Conservation (phyloP, 164 flowering plant species). For the Magnolia sinica region DNA sequence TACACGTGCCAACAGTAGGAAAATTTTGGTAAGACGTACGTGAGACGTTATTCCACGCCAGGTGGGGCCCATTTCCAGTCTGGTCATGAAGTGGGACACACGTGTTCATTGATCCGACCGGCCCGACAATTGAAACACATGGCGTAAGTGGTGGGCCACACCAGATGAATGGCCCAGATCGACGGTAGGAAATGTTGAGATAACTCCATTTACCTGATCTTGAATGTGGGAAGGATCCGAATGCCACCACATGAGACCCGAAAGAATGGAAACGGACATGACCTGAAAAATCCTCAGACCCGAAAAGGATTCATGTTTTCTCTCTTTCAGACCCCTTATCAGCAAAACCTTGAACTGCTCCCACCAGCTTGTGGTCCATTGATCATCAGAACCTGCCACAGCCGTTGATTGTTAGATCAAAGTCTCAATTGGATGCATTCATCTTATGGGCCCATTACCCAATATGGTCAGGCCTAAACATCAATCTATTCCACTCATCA, state of each 20-base stretch:
- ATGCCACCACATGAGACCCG: slow-evolving; percentile 93
- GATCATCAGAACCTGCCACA: slow-evolving; percentile 32
- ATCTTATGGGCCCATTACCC: too few relatives aligned
- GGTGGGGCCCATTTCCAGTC: too few relatives aligned
- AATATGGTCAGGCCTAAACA: too few relatives aligned
- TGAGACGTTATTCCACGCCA: too few relatives aligned
- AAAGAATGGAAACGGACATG: slow-evolving; percentile 67
- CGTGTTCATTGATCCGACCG: too few relatives aligned
- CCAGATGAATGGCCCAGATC: too few relatives aligned
- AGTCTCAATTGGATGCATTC: not conserved
- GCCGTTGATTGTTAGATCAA: not conserved
- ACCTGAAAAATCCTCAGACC: slow-evolving; percentile 78
- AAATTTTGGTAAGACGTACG: too few relatives aligned
- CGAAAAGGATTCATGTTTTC: slow-evolving; percentile 81
- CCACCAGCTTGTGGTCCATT: slow-evolving; percentile 75
- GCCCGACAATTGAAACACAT: too few relatives aligned
- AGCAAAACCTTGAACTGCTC: slow-evolving; percentile 69
- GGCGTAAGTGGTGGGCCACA: too few relatives aligned
- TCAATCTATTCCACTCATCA: too few relatives aligned
- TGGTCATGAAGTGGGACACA: too few relatives aligned
- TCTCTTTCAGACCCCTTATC: slow-evolving; percentile 65
- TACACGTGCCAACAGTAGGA: too few relatives aligned
- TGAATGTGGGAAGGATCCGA: slow-evolving; percentile 63
- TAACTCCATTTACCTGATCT: slow-evolving; percentile 62
- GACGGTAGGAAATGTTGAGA: not conserved